Evolutionary conservation across 768 basidiomycete species (phyloP).

Genomic region (Mycena leptocephala): DNA sequence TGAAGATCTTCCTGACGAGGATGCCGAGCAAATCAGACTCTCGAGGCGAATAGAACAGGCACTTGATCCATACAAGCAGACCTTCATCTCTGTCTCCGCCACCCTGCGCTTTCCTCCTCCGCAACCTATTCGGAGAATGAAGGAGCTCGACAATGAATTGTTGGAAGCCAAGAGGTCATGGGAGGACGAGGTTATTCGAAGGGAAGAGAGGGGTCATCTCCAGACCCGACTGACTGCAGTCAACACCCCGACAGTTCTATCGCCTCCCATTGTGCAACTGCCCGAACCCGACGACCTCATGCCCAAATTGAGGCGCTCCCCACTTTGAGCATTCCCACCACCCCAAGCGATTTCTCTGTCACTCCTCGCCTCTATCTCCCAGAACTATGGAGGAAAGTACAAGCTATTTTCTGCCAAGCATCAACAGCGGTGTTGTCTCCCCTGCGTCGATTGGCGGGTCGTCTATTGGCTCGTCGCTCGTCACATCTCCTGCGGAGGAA

Average conservation of each 20-base stretch:
- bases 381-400: slow-evolving; percentile 49
- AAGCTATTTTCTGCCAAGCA: slow-evolving; percentile 59
- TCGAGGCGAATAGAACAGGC: slow-evolving; percentile 87
- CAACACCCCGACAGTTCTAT: slow-evolving; percentile 45
- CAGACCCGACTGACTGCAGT: slow-evolving; percentile 62
- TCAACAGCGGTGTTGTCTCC: slow-evolving; percentile 47
- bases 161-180: slow-evolving; percentile 79
- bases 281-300: slow-evolving; percentile 65
- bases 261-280: slow-evolving; percentile 17
- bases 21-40: slow-evolving; percentile 78
- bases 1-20: slow-evolving; percentile 76
- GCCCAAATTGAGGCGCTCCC: slow-evolving; percentile 72
- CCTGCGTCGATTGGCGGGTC: slow-evolving; percentile 40
- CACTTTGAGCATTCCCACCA: slow-evolving; percentile 52
- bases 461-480: slow-evolving; percentile 30
- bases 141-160: slow-evolving; percentile 88
- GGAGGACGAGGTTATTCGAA: slow-evolving; percentile 89
- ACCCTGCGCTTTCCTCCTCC: slow-evolving; percentile 95
- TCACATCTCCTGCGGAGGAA: slow-evolving; percentile 50
- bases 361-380: slow-evolving; percentile 39
- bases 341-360: slow-evolving; percentile 20
- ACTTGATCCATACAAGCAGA: slow-evolving; percentile 87
- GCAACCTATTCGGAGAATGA: slow-evolving; percentile 90
- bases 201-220: slow-evolving; percentile 76
- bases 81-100: slow-evolving; percentile 95